Base-by-base conservation (phyloP, 345 rosid genomes). In the Nephelium lappaceum region DNA sequence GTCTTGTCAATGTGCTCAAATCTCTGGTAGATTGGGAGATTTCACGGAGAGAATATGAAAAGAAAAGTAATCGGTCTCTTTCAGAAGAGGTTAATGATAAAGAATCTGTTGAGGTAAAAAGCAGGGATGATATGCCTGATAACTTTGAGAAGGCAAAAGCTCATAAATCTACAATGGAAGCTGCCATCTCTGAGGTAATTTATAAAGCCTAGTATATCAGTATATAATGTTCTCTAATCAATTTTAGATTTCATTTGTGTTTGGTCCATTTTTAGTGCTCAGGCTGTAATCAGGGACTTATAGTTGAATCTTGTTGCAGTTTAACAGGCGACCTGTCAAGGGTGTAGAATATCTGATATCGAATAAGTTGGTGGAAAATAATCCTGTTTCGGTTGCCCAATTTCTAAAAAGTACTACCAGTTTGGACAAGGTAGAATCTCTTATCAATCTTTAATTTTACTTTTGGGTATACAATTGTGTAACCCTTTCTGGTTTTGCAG, bases 1-100 rank as follows among this genome's bases (percentile, higher is more conserved):
- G 98, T 86, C 91, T 96, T 62, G 97, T 96, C 71, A 93, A 85
- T 73, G 92, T 96, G 78, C 89, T 96, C 63, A 96, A 94, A 81
- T 96, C 97, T 71, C 87, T 94, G 79, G 95, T 96, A 86, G 98
- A 93, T 60, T 94, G 99, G 99, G 98, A 93, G 90, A 93, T 88
- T 83, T 73, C 83, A 71, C 87, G 84, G 64, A 88, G 87, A 83
- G 90, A 89, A 64, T 83, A 82, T 71, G 80, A 67, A 71, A 83
- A 80, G 79, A 88, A 82, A 78, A 88, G 76, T 45, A 84, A 77
- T 81, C 82, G 78, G 61, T 87, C 86, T 73, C 78, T 79, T 45
- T 89, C 84, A 72, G 86, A 84, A 81, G 86, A 88, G 58, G 81
- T 76, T 81, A 58, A 76, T 53, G 80, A 27, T 61, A 60, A 84